Evolutionary conservation across 23 red algal genomes (phyloP), one percentile per base, ranked within the genome.

Genomic region (Gracilariopsis chorda): DNA sequence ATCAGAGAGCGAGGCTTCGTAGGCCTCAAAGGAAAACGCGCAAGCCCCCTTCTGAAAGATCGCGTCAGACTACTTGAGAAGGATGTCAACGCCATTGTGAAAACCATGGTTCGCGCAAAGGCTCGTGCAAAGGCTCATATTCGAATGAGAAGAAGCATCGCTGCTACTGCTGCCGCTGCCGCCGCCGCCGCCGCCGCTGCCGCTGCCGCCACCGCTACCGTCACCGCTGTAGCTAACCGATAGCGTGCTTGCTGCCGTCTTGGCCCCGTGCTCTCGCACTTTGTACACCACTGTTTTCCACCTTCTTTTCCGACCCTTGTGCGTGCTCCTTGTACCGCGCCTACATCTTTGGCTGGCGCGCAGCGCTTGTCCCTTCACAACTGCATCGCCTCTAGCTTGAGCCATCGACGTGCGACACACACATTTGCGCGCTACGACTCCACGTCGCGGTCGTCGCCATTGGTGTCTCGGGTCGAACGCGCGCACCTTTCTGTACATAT

Each of bases 31-130:
- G 82, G 82, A 28, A 40, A 51, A 23, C 60, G 42, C 27, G 82
- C 82, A 28, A 70, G 60, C 43, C 56, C 82, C 6, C 47, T 87
- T 59, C 21, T 87, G 10, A 19, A 17, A 7, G 53, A 57, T 28
- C 59, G 82, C 13, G 82, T 87, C 13, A 59, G 82, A 8, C 20
- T 70, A 45, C 64, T 87, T 27, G 82, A 87, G 64, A 70, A 87
- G 24, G 82, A 87, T 33, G 82, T 87, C 17, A 37, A 87, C 64
- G 82, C 82, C 35, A 70, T 87, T 27, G 65, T 87, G 5, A 70
- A 72, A 44, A 87, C 82, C 27, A 56, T 87, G 82, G 82, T 58
- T 6, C 53, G 60, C 30, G 82, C 82, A 5, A 87, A 87, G 30
- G 44, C 48, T 13, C 59, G 82, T 10, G 82, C 52, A 0, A 32